Evolutionary conservation across 1,284 basidiomycete species (phyloP), one percentile per base, ranked within the genome.

Genomic region (Tylopilus sp.): DNA sequence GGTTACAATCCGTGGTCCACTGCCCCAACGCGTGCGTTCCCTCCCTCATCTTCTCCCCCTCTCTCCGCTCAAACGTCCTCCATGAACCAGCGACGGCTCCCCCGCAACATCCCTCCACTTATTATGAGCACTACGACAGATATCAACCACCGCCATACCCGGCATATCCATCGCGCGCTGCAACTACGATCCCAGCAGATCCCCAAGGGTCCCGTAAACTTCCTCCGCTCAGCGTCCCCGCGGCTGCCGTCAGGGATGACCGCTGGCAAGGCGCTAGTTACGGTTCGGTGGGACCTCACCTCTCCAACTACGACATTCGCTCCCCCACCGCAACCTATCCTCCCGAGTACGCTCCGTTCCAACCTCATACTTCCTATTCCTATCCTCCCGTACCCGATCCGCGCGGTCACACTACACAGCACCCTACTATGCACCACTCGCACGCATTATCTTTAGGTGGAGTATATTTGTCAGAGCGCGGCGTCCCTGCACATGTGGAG

Each of bases 41-140:
- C 71, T 53, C 46, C 51, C 52, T 15, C 36, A 24, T 44, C 35
- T 26, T 28, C 30, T 34, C 26, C 21, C 28, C 6, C 11, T n/a
- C 40, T 30, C 36, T 36, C n/a, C 44, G 7, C 50, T 62, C 50
- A 56, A 20, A 29, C 12, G n/a, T 39, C 39, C 33, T 43, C 6
- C 17, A 28, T 53, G 42, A 38, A 30, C 30, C 49, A 56, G 60
- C 66, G n/a, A 48, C 63, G 46, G 57, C 68, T 68, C 69, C 78
- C 47, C 71, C 76, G 29, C 73, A 76, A 58, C 75, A 75, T 59
- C 63, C 73, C 41, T 64, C 73, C 34, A 63, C 70, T 51, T 75
- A 74, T 68, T 81, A 82, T 66, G 77, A 80, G 57, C 72, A 72
- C 60, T 73, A 74, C 56, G 82, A 85, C 57, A 77, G 82, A 63